phyloP scores from a whole-genome alignment of 257 asterid genomes.

The Cinchona pubescens region DNA sequence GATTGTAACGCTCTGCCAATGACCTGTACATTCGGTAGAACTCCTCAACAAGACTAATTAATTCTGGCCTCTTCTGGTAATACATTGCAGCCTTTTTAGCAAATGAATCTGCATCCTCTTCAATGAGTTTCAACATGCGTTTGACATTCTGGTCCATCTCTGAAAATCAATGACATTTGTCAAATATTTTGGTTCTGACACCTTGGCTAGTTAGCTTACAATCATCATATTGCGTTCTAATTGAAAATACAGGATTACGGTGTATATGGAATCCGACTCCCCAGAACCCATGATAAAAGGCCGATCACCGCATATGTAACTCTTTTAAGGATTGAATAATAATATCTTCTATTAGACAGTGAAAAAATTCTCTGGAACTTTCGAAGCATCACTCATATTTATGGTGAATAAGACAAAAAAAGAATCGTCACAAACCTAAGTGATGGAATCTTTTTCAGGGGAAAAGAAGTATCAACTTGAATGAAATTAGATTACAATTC shows the following conservation, averaged over 20 bases:
- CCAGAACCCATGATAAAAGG: background rate
- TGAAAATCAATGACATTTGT: slow-evolving; percentile 38
- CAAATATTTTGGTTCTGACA: slow-evolving; percentile 36
- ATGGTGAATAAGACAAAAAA: background rate
- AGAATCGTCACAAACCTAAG: background rate
- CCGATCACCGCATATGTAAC: background rate
- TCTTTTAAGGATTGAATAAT: slow-evolving; percentile 4
- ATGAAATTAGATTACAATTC: background rate
- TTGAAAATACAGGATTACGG: background rate
- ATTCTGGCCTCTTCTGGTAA: slow-evolving; percentile 82
- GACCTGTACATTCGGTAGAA: slow-evolving; percentile 68
- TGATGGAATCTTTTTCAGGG: too few relatives aligned
- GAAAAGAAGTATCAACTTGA: too few relatives aligned
- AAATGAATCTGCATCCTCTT: slow-evolving; percentile 87
- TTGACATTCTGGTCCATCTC: slow-evolving; percentile 88
- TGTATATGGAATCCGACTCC: background rate
- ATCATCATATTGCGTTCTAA: slow-evolving; percentile 2
- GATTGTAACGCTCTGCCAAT: slow-evolving; percentile 80
- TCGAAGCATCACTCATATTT: background rate
- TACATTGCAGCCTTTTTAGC: slow-evolving; percentile 90
- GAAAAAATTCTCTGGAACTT: background rate
- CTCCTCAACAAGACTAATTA: slow-evolving; percentile 67
- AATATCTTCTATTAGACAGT: background rate
- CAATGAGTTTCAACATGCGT: slow-evolving; percentile 66
- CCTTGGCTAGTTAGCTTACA: slow-evolving; percentile 1